Percentiles rank a stretch among this genome's conserved stretches.
Conservation (phyloP, 176 grass and related monocot genomes). For the Zea luxurians region DNA sequence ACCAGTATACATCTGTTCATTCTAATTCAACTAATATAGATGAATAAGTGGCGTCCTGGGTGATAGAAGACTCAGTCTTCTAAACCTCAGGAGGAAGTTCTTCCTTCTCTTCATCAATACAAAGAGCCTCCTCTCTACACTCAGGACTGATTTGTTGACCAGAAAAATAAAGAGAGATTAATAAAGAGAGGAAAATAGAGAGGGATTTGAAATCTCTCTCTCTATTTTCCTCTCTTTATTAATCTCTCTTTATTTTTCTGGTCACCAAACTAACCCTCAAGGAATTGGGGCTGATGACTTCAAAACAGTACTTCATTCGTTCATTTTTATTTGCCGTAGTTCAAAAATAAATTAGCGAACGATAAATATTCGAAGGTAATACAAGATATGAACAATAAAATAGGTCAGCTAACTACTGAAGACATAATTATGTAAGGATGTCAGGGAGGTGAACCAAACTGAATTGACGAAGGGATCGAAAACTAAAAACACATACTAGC, state of each 20-base stretch:
- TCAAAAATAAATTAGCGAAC: no score
- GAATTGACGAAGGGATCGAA: not conserved
- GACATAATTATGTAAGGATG: not conserved
- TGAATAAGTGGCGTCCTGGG: not conserved
- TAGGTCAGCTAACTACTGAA: constrained; percentile 3
- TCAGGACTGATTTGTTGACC: constrained; percentile 14
- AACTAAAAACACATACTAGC: constrained; percentile 59
- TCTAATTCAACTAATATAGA: not conserved
- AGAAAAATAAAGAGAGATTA: no score
- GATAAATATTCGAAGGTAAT: no score
- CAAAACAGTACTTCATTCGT: not conserved
- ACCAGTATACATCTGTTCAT: not conserved
- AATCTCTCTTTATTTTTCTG: no score
- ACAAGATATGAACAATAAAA: constrained; percentile 9
- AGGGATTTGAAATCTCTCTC: no score
- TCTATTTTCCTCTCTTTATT: no score
- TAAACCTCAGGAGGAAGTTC: constrained; percentile 23
- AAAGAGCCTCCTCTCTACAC: constrained; percentile 71
- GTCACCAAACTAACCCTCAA: no score
- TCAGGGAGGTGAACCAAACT: constrained; percentile 16
- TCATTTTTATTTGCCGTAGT: no score
- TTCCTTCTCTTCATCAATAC: constrained; percentile 61
- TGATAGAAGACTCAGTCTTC: constrained; percentile 17
- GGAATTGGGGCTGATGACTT: constrained; percentile 83
- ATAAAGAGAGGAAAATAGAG: no score